Percentiles rank a stretch among this genome's conserved stretches.
These are phyloP conservation scores for Durotheca rogersii DNA, from an alignment of 495 filamentous ascomycete species.

Conservation along the genomic window DNA sequence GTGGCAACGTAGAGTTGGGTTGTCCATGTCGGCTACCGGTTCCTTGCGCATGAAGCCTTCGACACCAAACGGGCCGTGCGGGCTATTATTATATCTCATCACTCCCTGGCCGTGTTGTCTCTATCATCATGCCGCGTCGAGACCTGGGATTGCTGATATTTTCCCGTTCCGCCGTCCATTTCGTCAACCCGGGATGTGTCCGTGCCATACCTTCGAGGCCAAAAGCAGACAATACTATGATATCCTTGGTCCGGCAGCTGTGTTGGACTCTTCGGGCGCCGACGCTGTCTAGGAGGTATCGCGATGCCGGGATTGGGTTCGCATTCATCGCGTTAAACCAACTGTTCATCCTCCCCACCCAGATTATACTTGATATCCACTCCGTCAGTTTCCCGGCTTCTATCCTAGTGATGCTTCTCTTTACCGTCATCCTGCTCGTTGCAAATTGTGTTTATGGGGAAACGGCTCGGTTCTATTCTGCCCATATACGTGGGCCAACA, in stretches of 20 bases:
- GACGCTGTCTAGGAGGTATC: slow-evolving; percentile 21
- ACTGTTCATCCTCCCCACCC: slow-evolving; percentile 25
- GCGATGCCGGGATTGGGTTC: slow-evolving; percentile 29
- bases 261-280: slow-evolving; percentile 28
- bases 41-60: slow-evolving; percentile 1
- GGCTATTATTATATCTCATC: slow-evolving; percentile 10
- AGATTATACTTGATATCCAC: slow-evolving; percentile 27
- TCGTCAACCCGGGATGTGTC: slow-evolving; percentile 14
- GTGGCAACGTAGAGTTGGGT: slow-evolving; percentile 1
- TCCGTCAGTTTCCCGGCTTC: slow-evolving; percentile 32
- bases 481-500: slow-evolving; percentile 38
- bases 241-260: slow-evolving; percentile 18
- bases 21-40: neutral
- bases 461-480: slow-evolving; percentile 35
- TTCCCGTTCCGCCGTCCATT: slow-evolving; percentile 20
- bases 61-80: slow-evolving; percentile 7
- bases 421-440: slow-evolving; percentile 17
- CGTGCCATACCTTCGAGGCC: slow-evolving; percentile 16
- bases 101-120: slow-evolving; percentile 3
- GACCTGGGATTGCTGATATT: slow-evolving; percentile 8
- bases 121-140: slow-evolving; percentile 14
- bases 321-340: slow-evolving; percentile 24
- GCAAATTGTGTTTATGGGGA: slow-evolving; percentile 22
- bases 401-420: slow-evolving; percentile 31
- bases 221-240: slow-evolving; percentile 17